A percentile compares a stretch with the other conserved stretches of the same genome.
Conservation (phyloP, 192 early-diverging fungal genomes). For the Fimicolochytrium jonesii region DNA sequence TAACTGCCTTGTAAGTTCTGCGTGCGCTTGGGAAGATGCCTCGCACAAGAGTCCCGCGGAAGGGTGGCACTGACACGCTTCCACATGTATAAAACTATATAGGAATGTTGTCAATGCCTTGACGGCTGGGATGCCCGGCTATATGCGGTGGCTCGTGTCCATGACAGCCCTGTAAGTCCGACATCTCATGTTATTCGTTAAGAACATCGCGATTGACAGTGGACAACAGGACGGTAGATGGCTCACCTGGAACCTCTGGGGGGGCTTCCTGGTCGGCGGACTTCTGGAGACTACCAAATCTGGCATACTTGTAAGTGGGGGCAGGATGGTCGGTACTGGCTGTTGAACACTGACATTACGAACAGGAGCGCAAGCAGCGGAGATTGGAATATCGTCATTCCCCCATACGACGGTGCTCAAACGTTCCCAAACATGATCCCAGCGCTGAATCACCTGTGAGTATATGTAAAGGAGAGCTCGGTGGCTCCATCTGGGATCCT, state of each 20-base stretch:
- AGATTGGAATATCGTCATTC: constrained; percentile 1
- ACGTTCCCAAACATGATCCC: constrained; percentile 5
- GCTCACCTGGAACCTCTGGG: not conserved
- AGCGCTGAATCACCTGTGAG: not conserved
- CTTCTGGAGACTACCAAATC: constrained; percentile 2
- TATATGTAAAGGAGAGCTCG: not conserved
- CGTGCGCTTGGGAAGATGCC: too few relatives aligned
- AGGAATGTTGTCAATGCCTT: not conserved
- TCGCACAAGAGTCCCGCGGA: too few relatives aligned
- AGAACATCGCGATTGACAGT: too few relatives aligned
- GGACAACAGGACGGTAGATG: not conserved
- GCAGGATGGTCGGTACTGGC: not conserved
- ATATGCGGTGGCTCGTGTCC: not conserved
- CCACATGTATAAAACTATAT: too few relatives aligned
- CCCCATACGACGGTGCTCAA: not conserved
- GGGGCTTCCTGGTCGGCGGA: not conserved
- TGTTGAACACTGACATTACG: not conserved
- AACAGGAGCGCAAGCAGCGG: not conserved
- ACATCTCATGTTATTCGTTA: not conserved
- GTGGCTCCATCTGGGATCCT: not conserved
- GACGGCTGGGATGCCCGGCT: not conserved
- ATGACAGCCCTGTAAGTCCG: not conserved
- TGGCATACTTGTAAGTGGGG: not conserved
- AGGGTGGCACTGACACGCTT: too few relatives aligned
- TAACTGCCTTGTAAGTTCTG: too few relatives aligned